Evolutionary conservation across 2,329 filamentous ascomycete species (phyloP), one percentile per base, ranked within the genome.

Genomic region (Cladosporium colombiae): DNA sequence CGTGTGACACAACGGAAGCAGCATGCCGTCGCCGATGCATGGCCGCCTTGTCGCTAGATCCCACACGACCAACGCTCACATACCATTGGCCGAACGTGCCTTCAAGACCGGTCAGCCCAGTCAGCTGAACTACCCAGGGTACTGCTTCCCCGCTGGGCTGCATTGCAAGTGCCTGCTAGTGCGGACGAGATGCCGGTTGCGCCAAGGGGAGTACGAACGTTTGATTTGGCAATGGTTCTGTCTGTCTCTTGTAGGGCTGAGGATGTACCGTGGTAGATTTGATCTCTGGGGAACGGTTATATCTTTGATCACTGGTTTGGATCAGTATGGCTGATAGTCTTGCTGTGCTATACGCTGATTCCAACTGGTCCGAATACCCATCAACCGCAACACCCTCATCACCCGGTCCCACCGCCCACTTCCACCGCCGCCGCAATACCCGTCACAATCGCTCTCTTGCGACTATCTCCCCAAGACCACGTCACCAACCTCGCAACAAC

Each of bases 21-120:
- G 18, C 35, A 29, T 63, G 61, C 61, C 61, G 61, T 63, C 49
- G 60, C 60, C 60, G 60, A 62, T 55, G 33, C 60, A 62, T 62
- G 60, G 49, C 61, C 49, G 61, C 35, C 61, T 56, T 33, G 50
- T 63, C 61, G 50, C 29, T 29, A 6, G 33, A 56, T 56, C 61
- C 49, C 31, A 5, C 50, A 21, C 21, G 21, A 44, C 23, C 35
- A 18, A 8, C 33, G 10, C 29, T 23, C 29, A 13, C 25, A 21
- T 33, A 18, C 44, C 35, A 63, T 63, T 63, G 61, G 61, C 18
- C 35, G 27, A 31, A n/a, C 7, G 25, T 29, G 50, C 23, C 29
- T 25, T 25, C 46, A 53, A 50, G 49, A 63, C 61, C 61, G 61
- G 61, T 63, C 61, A 63, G 59, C 33, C 31, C 49, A 33, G 50